Evolutionary conservation across 2,329 filamentous ascomycete genomes (phyloP).

Genomic region (Coniochaeta pulveracea): DNA sequence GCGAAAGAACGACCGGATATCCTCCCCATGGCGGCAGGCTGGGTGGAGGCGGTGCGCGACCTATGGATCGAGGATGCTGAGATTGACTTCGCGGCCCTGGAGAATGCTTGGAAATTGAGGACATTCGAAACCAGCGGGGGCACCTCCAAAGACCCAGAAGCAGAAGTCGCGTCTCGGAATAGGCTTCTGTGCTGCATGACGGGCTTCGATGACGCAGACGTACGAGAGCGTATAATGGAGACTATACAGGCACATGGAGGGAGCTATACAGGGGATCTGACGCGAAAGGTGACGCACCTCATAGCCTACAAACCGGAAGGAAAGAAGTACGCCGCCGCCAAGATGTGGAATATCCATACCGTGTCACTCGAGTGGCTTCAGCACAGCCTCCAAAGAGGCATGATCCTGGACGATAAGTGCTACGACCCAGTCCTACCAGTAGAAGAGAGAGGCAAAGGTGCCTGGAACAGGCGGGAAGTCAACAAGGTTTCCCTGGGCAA

Average conservation of each 20-base stretch:
- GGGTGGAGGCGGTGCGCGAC: constrained; percentile 70
- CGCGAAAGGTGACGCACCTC: constrained; percentile 75
- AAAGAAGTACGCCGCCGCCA: constrained; percentile 84
- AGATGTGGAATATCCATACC: constrained; percentile 66
- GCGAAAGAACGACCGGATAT: constrained; percentile 82
- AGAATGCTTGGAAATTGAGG: constrained; percentile 52
- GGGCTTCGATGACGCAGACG: constrained; percentile 45
- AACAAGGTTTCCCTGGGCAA: constrained; percentile 43
- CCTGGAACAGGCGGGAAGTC: constrained; percentile 52
- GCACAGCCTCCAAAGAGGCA: constrained; percentile 72
- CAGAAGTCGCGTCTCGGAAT: constrained; percentile 19
- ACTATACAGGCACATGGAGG: constrained; percentile 61
- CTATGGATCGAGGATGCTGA: constrained; percentile 72
- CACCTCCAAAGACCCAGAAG: constrained; percentile 18
- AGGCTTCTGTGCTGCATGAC: constrained; percentile 42
- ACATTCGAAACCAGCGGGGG: constrained; percentile 46
- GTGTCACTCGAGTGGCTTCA: constrained; percentile 79
- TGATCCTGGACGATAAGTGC: constrained; percentile 79
- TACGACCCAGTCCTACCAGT: constrained; percentile 66
- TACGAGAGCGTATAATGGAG: constrained; percentile 60
- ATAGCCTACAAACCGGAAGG: constrained; percentile 70
- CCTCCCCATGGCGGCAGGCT: constrained; percentile 68
- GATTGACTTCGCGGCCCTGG: constrained; percentile 60
- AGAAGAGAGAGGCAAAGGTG: constrained; percentile 64
- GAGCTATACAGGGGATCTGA: constrained; percentile 79